A percentile compares a stretch with the other conserved stretches of the same genome.
Evolutionary conservation across 106 monocot genomes (phyloP).

Genomic region (Phalaenopsis equestris): DNA sequence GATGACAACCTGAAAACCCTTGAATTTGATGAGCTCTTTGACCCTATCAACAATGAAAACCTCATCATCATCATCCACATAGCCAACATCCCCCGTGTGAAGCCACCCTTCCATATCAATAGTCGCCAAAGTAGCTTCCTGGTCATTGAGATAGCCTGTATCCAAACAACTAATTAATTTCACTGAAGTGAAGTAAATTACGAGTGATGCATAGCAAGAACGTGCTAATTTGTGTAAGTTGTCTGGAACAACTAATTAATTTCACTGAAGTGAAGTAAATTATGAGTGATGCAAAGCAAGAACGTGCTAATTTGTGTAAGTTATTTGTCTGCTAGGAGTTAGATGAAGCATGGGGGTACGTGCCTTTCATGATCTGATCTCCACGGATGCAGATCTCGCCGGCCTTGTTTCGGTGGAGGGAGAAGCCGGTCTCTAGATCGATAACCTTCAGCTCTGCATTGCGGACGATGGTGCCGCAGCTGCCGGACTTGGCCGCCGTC

Average conservation of each 20-base stretch:
- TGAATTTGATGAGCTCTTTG: conserved; percentile 98
- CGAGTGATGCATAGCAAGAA: no score
- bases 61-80: conserved; percentile 89
- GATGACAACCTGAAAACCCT: conserved; percentile 84
- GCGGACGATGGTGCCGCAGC: conserved; percentile 60
- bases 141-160: conserved; percentile 81
- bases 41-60: conserved; percentile 92
- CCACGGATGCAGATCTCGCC: conserved; percentile 81
- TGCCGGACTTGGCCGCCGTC: conserved; percentile 32
- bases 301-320: neutral
- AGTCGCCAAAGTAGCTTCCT: conserved; percentile 66
- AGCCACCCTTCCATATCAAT: conserved; percentile 89
- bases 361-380: conserved; percentile 70
- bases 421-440: conserved; percentile 54
- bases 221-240: neutral
- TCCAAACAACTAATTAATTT: neutral
- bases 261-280: neutral
- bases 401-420: conserved; percentile 37
- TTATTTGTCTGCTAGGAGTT: neutral
- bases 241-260: neutral
- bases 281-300: neutral
- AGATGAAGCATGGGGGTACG: neutral
- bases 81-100: conserved; percentile 94
- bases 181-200: no score
- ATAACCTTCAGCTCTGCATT: conserved; percentile 68